Conservation (phyloP, 257 asterid species). For the Leonotis leonurus region DNA sequence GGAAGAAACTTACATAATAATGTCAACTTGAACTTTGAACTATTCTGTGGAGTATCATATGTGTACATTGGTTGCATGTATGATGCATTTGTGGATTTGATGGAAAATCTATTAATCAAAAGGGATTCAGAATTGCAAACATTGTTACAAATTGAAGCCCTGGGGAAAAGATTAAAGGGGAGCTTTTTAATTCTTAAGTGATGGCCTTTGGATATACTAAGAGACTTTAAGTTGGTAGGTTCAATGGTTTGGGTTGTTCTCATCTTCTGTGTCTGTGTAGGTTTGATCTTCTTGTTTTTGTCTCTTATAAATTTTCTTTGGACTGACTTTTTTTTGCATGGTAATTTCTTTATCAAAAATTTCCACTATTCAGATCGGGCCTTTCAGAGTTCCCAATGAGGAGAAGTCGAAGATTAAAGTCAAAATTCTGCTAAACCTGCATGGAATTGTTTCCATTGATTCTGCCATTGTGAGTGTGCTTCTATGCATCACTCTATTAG, state of each 20-base stretch:
- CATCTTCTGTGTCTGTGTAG: constrained; percentile 1
- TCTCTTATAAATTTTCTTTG: constrained; percentile 1
- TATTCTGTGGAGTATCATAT: too few species aligned
- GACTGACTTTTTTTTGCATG: background rate
- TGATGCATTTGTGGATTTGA: background rate
- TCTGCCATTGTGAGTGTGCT: constrained; percentile 72
- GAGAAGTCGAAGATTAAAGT: constrained; percentile 60
- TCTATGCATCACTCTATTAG: background rate
- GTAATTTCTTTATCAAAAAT: constrained; percentile 1
- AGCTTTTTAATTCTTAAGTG: background rate
- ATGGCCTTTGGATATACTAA: too few species aligned
- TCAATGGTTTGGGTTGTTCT: background rate
- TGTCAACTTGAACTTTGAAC: too few species aligned
- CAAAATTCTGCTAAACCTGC: constrained; percentile 64
- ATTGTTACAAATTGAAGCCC: background rate
- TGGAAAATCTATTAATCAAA: constrained; percentile 7
- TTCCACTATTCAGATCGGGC: constrained; percentile 62
- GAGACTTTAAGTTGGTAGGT: constrained; percentile 1
- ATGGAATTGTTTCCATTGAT: constrained; percentile 67
- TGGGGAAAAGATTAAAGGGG: background rate
- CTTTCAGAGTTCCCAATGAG: constrained; percentile 48
- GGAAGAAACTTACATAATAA: too few species aligned
- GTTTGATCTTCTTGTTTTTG: constrained; percentile 7
- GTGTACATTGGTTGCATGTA: background rate
- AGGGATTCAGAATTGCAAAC: background rate